Conservation (phyloP, 2,329 filamentous ascomycete species). For the Aspergillus pseudotamarii region DNA sequence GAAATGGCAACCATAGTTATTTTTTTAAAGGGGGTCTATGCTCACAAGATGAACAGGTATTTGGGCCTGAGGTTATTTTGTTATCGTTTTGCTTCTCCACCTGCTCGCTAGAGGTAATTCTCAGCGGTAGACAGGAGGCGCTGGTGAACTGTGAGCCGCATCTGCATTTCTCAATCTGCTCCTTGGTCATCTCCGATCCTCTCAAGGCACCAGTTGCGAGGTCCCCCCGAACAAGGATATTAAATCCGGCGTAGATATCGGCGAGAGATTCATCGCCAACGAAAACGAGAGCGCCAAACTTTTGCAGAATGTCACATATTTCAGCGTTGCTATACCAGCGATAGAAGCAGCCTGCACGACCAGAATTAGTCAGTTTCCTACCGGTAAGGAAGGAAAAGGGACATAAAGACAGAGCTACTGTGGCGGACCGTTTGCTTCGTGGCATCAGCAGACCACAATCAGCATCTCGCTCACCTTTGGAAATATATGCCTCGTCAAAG, state of each 20-base stretch:
- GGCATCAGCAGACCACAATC: not conserved
- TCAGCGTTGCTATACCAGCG: conserved; percentile 46
- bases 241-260: conserved; percentile 49
- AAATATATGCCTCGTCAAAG: conserved; percentile 43
- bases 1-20: not conserved
- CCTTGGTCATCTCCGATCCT: conserved; percentile 41
- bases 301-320: conserved; percentile 49
- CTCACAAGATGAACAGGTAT: conserved; percentile 27
- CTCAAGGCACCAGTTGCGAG: conserved; percentile 43
- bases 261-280: conserved; percentile 45
- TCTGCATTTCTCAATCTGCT: conserved; percentile 35
- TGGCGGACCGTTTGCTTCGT: not conserved
- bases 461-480: conserved; percentile 32
- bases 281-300: conserved; percentile 47
- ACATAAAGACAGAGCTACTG: not conserved
- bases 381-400: not conserved
- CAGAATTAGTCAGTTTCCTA: conserved; percentile 15
- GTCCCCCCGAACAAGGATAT: conserved; percentile 48
- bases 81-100: conserved; percentile 17
- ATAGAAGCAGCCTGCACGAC: conserved; percentile 42
- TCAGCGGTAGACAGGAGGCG: conserved; percentile 30
- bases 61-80: conserved; percentile 16
- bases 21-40: not conserved
- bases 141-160: conserved; percentile 47
- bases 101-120: conserved; percentile 31